Base-by-base conservation (phyloP, 305 asterid species). In the Fraxinus xanthoxyloides region DNA sequence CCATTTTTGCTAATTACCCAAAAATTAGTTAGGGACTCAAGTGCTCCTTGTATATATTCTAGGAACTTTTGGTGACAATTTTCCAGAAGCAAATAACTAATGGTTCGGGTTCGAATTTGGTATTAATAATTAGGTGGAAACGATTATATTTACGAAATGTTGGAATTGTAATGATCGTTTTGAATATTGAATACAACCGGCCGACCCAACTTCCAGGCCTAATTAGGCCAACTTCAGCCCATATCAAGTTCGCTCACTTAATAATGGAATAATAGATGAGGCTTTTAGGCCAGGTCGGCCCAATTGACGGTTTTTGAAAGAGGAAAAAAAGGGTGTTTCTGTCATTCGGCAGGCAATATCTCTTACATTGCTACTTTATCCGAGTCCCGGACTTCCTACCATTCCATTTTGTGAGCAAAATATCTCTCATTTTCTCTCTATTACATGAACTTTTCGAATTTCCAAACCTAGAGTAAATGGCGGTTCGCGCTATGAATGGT, bases 401-500 rank as follows among this genome's bases (percentile, higher is more conserved):
- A 1, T 13, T 69, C 24, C 40, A 31, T 69, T 69, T 69, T 69
- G 10, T 13, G 75, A 30, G 43, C 43, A 28, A 69, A 69, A 69
- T 26, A 12, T 28, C 7, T 13, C 1, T 9, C n/a, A 17, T 12
- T 76, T 67, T 26, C 43, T n/a, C 36, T 10, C 26, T 24, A 2
- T 76, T 17, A 28, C 10, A 76, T 51, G 80, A 51, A 48, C 70
- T 26, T 30, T 40, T 75, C 43, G n/a, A 17, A 15, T 76, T 28
- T 28, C 40, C 30, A 10, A 17, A 76, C 19, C 46, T 79, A 86
- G 86, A 76, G 79, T 81, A 74, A 73, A 94, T 92, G 97, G 95
- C 93, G 88, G 91, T 89, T 83, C 95, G 97, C 54, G 89, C 91
- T 13, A 83, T 93, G 89, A 93, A 87, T 88, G 90, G 88, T 89